Evolutionary conservation across 2,329 filamentous ascomycete species (phyloP).

Genomic region (Rachicladosporium sp.): DNA sequence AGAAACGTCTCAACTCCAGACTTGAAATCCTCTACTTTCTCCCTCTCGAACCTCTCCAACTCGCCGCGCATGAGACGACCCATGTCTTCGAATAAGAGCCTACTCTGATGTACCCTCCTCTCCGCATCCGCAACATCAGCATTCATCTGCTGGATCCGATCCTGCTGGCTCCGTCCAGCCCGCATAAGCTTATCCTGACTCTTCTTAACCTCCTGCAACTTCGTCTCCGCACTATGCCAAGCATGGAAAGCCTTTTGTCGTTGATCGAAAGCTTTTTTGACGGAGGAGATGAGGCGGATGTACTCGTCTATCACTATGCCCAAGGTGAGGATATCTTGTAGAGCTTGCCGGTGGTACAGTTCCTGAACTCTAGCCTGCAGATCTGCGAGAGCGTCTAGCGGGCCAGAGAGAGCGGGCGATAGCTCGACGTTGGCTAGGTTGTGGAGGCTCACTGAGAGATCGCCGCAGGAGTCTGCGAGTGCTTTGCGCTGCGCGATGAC

Average conservation of each 20-base stretch:
- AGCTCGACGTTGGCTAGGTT: slow-evolving; percentile 86
- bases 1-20: slow-evolving; percentile 94
- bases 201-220: slow-evolving; percentile 77
- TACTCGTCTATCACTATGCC: slow-evolving; percentile 98
- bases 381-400: slow-evolving; percentile 82
- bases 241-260: slow-evolving; percentile 91
- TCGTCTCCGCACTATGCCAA: slow-evolving; percentile 84
- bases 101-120: slow-evolving; percentile 78
- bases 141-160: slow-evolving; percentile 80
- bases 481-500: slow-evolving; percentile 88
- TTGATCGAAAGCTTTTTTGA: slow-evolving; percentile 85
- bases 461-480: slow-evolving; percentile 81
- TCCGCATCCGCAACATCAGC: slow-evolving; percentile 94
- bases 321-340: slow-evolving; percentile 90
- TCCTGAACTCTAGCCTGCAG: slow-evolving; percentile 89
- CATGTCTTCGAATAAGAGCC: slow-evolving; percentile 93
- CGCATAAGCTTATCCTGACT: slow-evolving; percentile 89
- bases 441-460: slow-evolving; percentile 89
- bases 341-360: slow-evolving; percentile 89
- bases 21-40: slow-evolving; percentile 99
- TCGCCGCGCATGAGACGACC: slow-evolving; percentile 82
- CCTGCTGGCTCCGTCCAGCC: slow-evolving; percentile 91
- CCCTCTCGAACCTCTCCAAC: slow-evolving; percentile 83
- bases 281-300: slow-evolving; percentile 85
- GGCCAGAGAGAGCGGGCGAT: slow-evolving; percentile 74